A percentile compares a stretch with the other conserved stretches of the same genome.
phyloP scores from a whole-genome alignment of 2,329 filamentous ascomycete species.

The Aspergillus fumigatus region DNA sequence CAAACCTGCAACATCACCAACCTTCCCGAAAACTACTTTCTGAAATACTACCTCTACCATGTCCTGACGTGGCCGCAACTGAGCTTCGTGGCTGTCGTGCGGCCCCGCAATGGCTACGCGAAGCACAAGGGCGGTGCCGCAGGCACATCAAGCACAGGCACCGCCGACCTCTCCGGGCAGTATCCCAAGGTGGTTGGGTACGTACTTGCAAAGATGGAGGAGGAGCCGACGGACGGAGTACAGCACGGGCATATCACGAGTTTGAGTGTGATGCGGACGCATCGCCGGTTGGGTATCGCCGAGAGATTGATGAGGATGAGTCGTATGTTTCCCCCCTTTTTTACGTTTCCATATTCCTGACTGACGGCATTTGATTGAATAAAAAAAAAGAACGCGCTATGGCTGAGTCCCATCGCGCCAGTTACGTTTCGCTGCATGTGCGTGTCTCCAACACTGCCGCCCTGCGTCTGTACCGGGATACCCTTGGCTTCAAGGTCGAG shows the following conservation, averaged over 20 bases:
- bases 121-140: conserved; percentile 62
- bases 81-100: conserved; percentile 92
- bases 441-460: conserved; percentile 90
- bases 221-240: conserved; percentile 86
- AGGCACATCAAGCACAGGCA: conserved; percentile 7
- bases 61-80: conserved; percentile 97
- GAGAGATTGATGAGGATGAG: conserved; percentile 98
- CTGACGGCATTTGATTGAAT: not conserved
- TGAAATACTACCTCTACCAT: conserved; percentile 99
- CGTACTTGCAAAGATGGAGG: conserved; percentile 99
- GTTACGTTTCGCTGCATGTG: conserved; percentile 94
- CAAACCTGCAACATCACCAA: conserved; percentile 99
- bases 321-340: conserved; percentile 54
- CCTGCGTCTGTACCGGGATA: conserved; percentile 86
- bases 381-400: conserved; percentile 72
- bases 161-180: conserved; percentile 37
- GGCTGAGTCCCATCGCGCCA: conserved; percentile 87
- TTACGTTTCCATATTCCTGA: not conserved
- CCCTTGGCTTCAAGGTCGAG: conserved; percentile 81
- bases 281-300: conserved; percentile 82
- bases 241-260: conserved; percentile 96
- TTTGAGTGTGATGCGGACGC: conserved; percentile 92
- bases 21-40: conserved; percentile 98
- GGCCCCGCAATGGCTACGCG: conserved; percentile 69
- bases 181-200: conserved; percentile 98